Base-by-base conservation (phyloP, 163 green algal genomes). In the Scenedesmus sp. region DNA sequence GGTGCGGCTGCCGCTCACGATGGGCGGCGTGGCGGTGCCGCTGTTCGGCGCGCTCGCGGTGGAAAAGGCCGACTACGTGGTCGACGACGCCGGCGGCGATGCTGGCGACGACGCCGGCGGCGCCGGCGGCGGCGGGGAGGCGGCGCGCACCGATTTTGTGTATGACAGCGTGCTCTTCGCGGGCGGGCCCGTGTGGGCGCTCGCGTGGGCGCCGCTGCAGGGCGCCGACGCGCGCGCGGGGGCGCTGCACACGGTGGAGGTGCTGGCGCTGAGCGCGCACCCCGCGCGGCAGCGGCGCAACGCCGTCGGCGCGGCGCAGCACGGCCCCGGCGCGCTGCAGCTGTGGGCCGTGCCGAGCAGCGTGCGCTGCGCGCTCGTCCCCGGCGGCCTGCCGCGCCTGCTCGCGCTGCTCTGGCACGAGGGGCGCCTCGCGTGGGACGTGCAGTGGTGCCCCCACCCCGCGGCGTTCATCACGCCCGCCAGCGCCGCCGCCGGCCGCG, bases 371-470 rank as follows among this genome's bases (percentile, higher is more conserved):
- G 28, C 44, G 31, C 29, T 78, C 33, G 22, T 81, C 18, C 22
- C 67, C 24, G 50, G 69, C n/a, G 33, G 48, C 0, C 24, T 77
- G 56, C 75, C 75, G 20, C 15, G 47, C 39, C 45, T 58, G 31
- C 56, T 77, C 2, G 64, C 75, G 5, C 64, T 77, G 31, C 79
- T 90, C 33, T 60, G 39, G 33, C 86, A 90, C 53, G 65, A 85
- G 28, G 86, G 86, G 13, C 51, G 28, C 5, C 44, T 89, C 9
- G 48, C 73, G n/a, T 90, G 77, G 76, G 80, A 89, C 64, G 5
- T 90, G 0, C 44, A 78, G 26, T 88, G 83, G 83, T 90, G 85
- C 69, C 78, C 75, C 17, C 58, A 83, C 51, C 64, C 80, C 0
- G 62, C 58, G 22, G 54, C 50, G 3, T 83, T 71, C 36, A 31